Evolutionary conservation across 1,139 yeast genomes (phyloP), one percentile per base, ranked within the genome.

Genomic region (Blastobotrys arbuscula): DNA sequence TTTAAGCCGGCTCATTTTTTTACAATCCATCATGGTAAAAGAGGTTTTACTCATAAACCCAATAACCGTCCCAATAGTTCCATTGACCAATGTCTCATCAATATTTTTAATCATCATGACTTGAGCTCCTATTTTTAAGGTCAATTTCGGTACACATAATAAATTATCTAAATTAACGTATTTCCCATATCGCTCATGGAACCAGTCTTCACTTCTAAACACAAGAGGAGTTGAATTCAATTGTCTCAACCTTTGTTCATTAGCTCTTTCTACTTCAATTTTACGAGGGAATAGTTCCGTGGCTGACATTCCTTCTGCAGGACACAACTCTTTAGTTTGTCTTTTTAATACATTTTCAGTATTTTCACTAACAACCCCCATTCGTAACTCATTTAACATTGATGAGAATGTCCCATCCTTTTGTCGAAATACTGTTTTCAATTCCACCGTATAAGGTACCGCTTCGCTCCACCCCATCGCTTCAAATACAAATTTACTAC

Each of bases 41-140:
- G 82, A 75, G 31, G 79, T 79, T 18, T 77, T 77, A 49, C 76
- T 79, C 62, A 84, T 71, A 59, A 92, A 90, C 50, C 80, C 95
- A 26, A 89, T 66, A 2, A 92, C 90, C 53, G 77, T 83, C 0
- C 99, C 99, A 42, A 92, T 69, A 0, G 96, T 82, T 0, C 99
- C 99, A 66, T 92, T 92, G 3, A 94, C 98, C 42, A 92, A 72
- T 0, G 84, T 79, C 23, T 82, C 88, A 64, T 90, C 97, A 50
- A 86, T 75, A 63, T 92, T 94, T 65, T 92, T 92, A 52, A 92
- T 78, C 75, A 94, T 82, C 98, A 92, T 94, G 0, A 92, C 98
- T 67, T 92, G 98, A 0, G 97, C 92, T 36, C 90, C 90, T 44
- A 76, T 75, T 60, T 89, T 90, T 57, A 92, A 70, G 12, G 71